Conservation (phyloP, 225 moss, liverwort and hornwort genomes). For the Polytrichum formosum region DNA sequence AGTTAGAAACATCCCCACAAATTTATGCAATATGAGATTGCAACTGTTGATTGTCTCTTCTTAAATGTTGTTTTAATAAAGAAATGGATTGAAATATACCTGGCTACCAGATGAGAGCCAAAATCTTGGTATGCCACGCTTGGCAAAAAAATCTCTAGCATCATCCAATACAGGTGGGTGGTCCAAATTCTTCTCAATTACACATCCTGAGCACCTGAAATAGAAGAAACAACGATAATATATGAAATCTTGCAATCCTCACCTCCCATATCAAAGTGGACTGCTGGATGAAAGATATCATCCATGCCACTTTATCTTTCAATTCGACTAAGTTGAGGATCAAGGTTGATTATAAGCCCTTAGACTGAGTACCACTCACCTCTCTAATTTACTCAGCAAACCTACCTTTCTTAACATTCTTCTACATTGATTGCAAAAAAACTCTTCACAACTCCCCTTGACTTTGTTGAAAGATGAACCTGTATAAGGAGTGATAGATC, state of each 20-base stretch:
- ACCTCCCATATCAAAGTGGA: conserved; percentile 11
- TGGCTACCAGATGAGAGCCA: conserved; percentile 57
- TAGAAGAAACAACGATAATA: no score
- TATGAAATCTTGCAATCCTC: no score
- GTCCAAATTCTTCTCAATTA: conserved; percentile 47
- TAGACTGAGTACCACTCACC: neutral
- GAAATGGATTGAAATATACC: conserved; percentile 27
- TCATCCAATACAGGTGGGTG: conserved; percentile 58
- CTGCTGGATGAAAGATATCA: conserved; percentile 1
- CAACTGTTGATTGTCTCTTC: no score
- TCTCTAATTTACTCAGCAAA: neutral
- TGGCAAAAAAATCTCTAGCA: conserved; percentile 60
- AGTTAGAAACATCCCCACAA: neutral
- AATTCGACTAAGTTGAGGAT: neutral
- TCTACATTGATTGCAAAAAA: no score
- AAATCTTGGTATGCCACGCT: conserved; percentile 65
- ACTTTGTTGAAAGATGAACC: no score
- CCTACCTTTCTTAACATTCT: neutral
- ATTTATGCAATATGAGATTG: no score
- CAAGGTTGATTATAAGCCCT: conserved; percentile 1
- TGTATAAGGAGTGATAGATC: neutral
- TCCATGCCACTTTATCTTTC: neutral
- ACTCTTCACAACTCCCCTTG: no score
- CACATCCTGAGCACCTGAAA: conserved; percentile 90
- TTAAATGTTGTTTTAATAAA: no score